Base-by-base conservation (phyloP, 1,139 yeast species). In the Pichia sp. region DNA sequence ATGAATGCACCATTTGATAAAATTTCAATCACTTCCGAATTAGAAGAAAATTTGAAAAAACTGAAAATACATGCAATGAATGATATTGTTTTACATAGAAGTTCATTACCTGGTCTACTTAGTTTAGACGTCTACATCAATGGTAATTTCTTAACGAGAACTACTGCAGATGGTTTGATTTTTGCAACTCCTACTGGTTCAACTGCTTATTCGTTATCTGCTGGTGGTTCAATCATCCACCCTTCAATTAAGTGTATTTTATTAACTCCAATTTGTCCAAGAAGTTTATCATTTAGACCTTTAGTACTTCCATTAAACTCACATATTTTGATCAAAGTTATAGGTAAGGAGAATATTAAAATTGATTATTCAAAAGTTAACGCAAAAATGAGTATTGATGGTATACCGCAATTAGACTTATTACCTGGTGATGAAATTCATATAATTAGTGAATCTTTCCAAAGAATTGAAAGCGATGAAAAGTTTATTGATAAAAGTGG, bases 161-260 rank as follows among this genome's bases (percentile, higher is more conserved):
- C 96, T 10, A 87, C 91, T 0, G 96, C 95, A 0, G 98, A 91
- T 67, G 98, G 98, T 25, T 79, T 91, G 18, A 80, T 84, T 10
- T 74, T 89, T 49, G 77, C 95, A 11, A 87, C 97, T 0, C 98
- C 98, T 13, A 91, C 98, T 0, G 98, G 98, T 0, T 87, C 96
- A 10, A 91, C 98, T 0, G 97, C 97, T 0, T 91, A 91, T 67
- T 87, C 96, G 0, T 72, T 91, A 48, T 81, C 90, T 30, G 81
- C 96, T 1, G 97, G 98, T 10, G 97, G 98, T 1, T 83, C 96
- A 13, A 91, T 91, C 53, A 93, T 88, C 1, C 95, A 91, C 59
- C 97, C 98, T 0, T 72, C 83, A 48, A 96, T 91, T 5, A 85
- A 90, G 18, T 85, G 95, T 55, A 84, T 89, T 10, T 70, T 90